Evolutionary conservation across 495 filamentous ascomycete genomes (phyloP), one percentile per base, ranked within the genome.

Genomic region (Aspergillus hancockii): DNA sequence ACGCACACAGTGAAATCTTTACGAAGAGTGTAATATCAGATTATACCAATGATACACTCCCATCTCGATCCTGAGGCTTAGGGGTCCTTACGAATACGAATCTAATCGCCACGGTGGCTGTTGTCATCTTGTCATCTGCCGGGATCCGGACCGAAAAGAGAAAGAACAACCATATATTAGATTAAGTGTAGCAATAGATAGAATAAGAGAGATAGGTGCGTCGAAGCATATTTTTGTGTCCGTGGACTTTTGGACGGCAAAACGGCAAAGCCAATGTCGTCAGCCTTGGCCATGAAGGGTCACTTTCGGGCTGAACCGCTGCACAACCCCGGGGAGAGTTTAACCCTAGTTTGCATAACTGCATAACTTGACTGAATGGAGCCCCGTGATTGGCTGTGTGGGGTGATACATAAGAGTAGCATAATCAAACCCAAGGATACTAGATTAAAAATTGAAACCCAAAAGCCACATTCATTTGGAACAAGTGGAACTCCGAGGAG

Each of bases 61-160:
- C n/a, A n/a, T 45, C 21, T 21, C 13, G 7, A 45, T 45, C 41
- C 18, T 45, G 56, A 61, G 62, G 62, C 54, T 59, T 59, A 21
- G 14, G 25, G 7, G 21, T n/a, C n/a, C 7, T 21, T 45, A 21
- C 18, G 41, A 61, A 65, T 65, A 65, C 63, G 63, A 65, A 49
- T n/a, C 50, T 38, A 55, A 49, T 62, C 57, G 63, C 63, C 63
- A 65, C 63, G 59, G 61, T 63, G 61, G 61, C 61, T 63, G 56
- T n/a, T n/a, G n/a, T n/a, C n/a, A n/a, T n/a, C n/a, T 59, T 57
- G 55, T 54, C 56, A 55, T 36, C 50, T 58, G 55, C 41, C 52
- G 52, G 52, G 47, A 41, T 56, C 54, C 43, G 54, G 34, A 22
- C 28, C 47, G 36, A 18, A 36, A 54, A 59, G 34, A 21, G 25